These are phyloP conservation scores for Taiwanofungus camphoratus DNA, from an alignment of 1,284 basidiomycete genomes.

Conservation along the genomic window DNA sequence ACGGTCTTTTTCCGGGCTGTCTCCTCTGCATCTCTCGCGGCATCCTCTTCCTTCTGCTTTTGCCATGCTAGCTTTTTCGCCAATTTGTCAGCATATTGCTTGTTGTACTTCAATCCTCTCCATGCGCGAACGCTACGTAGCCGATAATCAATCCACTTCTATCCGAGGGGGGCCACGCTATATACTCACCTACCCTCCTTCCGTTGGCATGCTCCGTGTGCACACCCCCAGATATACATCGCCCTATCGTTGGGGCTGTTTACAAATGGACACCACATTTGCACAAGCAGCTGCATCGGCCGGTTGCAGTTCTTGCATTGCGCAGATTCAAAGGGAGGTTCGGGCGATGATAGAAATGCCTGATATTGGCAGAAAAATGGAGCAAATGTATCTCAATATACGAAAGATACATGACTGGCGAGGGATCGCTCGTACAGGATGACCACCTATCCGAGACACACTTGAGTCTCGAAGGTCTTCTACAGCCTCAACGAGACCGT, in stretches of 20 bases:
- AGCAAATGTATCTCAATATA: slow-evolving; percentile 23
- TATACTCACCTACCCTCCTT: slow-evolving; percentile 49
- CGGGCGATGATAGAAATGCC: slow-evolving; percentile 28
- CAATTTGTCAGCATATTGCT: slow-evolving; percentile 66
- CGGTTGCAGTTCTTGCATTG: slow-evolving; percentile 63
- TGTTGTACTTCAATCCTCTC: slow-evolving; percentile 67
- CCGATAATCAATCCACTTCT: neutral
- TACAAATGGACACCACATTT: slow-evolving; percentile 84
- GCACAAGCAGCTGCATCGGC: slow-evolving; percentile 73
- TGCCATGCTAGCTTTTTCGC: slow-evolving; percentile 35
- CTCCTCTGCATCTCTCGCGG: slow-evolving; percentile 27
- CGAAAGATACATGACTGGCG: slow-evolving; percentile 38
- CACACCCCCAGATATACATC: slow-evolving; percentile 77
- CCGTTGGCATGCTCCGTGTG: slow-evolving; percentile 59
- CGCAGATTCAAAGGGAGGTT: slow-evolving; percentile 31
- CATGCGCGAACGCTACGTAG: slow-evolving; percentile 64
- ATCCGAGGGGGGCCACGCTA: neutral
- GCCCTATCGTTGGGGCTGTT: slow-evolving; percentile 75
- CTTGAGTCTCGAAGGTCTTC: slow-evolving; percentile 63
- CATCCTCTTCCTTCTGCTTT: slow-evolving; percentile 32
- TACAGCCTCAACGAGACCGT: slow-evolving; percentile 53
- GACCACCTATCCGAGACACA: slow-evolving; percentile 81
- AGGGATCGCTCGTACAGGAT: slow-evolving; percentile 65
- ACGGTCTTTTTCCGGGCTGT: slow-evolving; percentile 26
- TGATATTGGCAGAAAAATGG: slow-evolving; percentile 10